Conservation (phyloP, 345 rosid genomes). For the Jatropha curcas region DNA sequence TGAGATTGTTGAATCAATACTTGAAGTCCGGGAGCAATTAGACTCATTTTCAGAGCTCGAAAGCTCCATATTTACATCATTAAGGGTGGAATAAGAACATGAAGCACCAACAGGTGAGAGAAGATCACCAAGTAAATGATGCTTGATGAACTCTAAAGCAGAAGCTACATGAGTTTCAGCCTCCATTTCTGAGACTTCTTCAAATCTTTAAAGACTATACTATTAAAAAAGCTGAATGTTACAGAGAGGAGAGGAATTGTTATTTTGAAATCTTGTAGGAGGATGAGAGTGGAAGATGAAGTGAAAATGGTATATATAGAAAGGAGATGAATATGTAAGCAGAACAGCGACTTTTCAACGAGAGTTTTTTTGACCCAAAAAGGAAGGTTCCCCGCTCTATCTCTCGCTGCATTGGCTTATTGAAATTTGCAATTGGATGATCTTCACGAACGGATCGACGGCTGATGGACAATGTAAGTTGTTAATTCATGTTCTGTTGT, state of each 20-base stretch:
- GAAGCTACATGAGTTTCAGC: slow-evolving; percentile 33
- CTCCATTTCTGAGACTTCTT: slow-evolving; percentile 30
- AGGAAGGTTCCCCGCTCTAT: slow-evolving; percentile 12
- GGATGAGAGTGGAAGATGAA: background rate
- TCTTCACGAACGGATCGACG: background rate
- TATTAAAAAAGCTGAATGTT: too few species aligned
- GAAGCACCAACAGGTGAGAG: slow-evolving; percentile 14
- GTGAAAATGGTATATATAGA: slow-evolving; percentile 6
- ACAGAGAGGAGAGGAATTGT: too few species aligned
- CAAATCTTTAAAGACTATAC: too few species aligned
- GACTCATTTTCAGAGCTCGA: slow-evolving; percentile 20
- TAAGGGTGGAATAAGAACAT: background rate
- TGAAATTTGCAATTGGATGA: background rate
- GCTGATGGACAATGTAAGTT: background rate
- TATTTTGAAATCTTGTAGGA: background rate
- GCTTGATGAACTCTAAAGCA: slow-evolving; percentile 51
- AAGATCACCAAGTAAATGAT: slow-evolving; percentile 54
- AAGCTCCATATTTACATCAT: background rate
- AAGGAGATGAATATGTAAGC: background rate
- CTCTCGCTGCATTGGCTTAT: background rate
- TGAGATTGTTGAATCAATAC: slow-evolving; percentile 28
- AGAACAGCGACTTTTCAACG: slow-evolving; percentile 26
- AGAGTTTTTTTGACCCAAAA: slow-evolving; percentile 16
- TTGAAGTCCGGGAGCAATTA: slow-evolving; percentile 24
- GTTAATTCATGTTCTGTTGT: background rate